Evolutionary conservation across 352 stramenopile species (phyloP).

Genomic region (Phytophthora sp.): DNA sequence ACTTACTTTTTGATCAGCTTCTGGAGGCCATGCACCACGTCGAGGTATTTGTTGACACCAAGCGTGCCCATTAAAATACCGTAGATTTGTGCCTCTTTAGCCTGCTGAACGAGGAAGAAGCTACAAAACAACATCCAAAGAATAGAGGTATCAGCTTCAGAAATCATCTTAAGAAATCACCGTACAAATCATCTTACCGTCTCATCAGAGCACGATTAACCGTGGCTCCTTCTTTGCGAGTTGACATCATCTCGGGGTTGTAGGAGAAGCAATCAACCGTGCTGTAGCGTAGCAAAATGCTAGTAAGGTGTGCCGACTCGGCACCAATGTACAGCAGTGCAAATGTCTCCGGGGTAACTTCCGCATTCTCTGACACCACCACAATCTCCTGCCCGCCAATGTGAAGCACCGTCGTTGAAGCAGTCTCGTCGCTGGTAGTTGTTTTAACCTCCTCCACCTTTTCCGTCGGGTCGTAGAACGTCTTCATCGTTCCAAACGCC

Average conservation of each 20-base stretch:
- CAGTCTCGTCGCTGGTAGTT: background rate
- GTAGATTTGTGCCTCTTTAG: conserved; percentile 94
- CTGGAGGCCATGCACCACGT: conserved; percentile 91
- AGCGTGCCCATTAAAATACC: conserved; percentile 97
- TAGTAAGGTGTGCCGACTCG: conserved; percentile 82
- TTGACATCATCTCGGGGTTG: conserved; percentile 48
- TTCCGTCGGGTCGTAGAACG: conserved; percentile 68
- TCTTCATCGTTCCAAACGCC: conserved; percentile 70
- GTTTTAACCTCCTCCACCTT: conserved; percentile 1
- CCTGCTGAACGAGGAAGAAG: conserved; percentile 92
- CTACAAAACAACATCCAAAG: conserved; percentile 25
- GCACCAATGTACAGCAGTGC: conserved; percentile 76
- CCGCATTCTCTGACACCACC: conserved; percentile 29
- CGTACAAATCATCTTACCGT: conserved; percentile 27
- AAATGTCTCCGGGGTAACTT: conserved; percentile 47
- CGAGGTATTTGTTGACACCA: conserved; percentile 91
- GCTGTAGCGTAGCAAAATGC: conserved; percentile 83
- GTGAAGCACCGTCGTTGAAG: conserved; percentile 27
- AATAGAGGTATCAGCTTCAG: background rate
- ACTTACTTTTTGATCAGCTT: conserved; percentile 86
- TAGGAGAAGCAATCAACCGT: conserved; percentile 76
- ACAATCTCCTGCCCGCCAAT: conserved; percentile 72
- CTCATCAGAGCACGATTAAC: conserved; percentile 81
- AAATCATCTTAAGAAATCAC: background rate
- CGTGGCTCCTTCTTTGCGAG: conserved; percentile 59